These are phyloP conservation scores for Saturnispora dispora DNA, from an alignment of 805 yeast genomes.

Conservation along the genomic window DNA sequence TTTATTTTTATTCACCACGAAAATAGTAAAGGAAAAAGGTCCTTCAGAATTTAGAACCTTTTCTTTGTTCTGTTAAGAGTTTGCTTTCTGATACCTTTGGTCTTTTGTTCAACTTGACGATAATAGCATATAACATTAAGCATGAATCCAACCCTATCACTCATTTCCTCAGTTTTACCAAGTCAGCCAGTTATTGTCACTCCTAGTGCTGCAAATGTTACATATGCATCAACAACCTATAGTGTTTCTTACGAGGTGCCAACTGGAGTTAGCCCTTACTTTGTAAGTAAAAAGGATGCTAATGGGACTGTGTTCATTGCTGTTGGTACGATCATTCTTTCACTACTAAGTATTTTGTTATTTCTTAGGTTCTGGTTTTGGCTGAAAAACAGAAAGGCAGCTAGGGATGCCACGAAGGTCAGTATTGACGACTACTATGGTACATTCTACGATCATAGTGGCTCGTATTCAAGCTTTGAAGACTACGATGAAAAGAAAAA, in stretches of 20 bases:
- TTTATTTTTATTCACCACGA: not conserved
- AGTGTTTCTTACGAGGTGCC: slow-evolving; percentile 12
- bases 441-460: slow-evolving; percentile 5
- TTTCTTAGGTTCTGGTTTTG: slow-evolving; percentile 19
- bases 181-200: not conserved
- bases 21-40: not conserved
- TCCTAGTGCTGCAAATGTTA: not conserved
- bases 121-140: not conserved
- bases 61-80: not conserved
- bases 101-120: not conserved
- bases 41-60: not conserved
- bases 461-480: slow-evolving; percentile 6
- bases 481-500: slow-evolving; percentile 8
- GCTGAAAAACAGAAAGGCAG: slow-evolving; percentile 21
- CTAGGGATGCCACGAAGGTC: slow-evolving; percentile 8
- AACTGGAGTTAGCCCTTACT: slow-evolving; percentile 25
- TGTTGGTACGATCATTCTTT: slow-evolving; percentile 29
- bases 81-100: not conserved
- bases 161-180: not conserved
- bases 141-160: not conserved
- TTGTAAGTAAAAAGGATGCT: slow-evolving; percentile 22
- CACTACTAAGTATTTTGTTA: slow-evolving; percentile 17
- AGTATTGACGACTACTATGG: slow-evolving; percentile 19
- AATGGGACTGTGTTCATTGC: slow-evolving; percentile 36
- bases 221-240: not conserved